These are phyloP conservation scores for Stenogyne calaminthoides DNA, from an alignment of 305 asterid species.

Conservation along the genomic window DNA sequence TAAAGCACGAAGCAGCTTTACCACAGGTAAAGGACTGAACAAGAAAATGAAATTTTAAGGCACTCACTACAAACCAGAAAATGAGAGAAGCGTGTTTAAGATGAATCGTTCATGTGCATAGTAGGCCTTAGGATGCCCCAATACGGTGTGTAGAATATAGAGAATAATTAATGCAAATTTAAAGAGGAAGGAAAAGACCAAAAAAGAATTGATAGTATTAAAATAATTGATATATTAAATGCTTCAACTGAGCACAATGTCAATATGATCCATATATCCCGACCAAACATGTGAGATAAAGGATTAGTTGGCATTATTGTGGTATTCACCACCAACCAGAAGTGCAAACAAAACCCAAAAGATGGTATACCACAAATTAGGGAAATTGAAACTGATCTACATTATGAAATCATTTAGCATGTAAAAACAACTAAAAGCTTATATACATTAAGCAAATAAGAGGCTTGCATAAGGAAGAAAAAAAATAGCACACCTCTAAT, in stretches of 20 bases:
- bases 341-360: neutral
- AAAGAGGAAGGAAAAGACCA: neutral
- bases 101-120: neutral
- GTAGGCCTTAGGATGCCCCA: neutral
- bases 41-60: neutral
- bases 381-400: conserved; percentile 5
- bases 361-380: neutral
- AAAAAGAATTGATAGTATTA: neutral
- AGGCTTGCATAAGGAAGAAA: neutral
- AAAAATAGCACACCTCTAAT: conserved; percentile 56
- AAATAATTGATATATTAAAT: neutral
- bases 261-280: neutral
- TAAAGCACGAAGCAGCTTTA: conserved; percentile 16
- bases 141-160: neutral
- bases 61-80: conserved; percentile 9
- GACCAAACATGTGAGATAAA: neutral
- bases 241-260: neutral
- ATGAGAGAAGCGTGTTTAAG: neutral
- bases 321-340: neutral
- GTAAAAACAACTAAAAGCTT: conserved; percentile 21
- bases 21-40: conserved; percentile 4
- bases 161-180: neutral
- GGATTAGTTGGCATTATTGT: neutral
- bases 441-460: conserved; percentile 7
- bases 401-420: neutral